Base-by-base conservation (phyloP, 495 filamentous ascomycete species). In the Lophium mytilinum region DNA sequence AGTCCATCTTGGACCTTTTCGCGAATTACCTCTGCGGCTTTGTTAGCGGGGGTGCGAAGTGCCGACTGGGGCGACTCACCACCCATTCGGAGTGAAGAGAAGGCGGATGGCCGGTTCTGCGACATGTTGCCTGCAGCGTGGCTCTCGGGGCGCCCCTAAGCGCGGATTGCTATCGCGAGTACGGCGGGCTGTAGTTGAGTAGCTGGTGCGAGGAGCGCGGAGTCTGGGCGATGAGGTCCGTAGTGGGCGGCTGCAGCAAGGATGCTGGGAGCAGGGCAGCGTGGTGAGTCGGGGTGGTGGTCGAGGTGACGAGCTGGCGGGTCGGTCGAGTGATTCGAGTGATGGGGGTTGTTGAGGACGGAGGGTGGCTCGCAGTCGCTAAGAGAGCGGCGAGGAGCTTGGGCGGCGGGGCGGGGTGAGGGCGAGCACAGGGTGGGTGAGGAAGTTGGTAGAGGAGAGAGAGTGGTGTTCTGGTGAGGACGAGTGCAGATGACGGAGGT, bases 1-100 rank as follows among this genome's bases (percentile, higher is more conserved):
- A 94, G 76, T 66, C 93, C 93, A 81, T 98, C 93, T 75, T 98
- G 93, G 60, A 98, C 93, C 76, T 95, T 97, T 75, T 98, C 93
- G 65, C 91, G 89, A 66, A 98, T 90, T 54, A 97, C 88, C 78
- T 98, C 93, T 98, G 72, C 51, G 58, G 56, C 37, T 43, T 35
- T 46, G 52, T 74, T 67, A 72, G 57, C 50, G 46, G 37, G 35
- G 37, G 24, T 30, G 24, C 34, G 14, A 51, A 21, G 33, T 30
- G 9, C 10, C 46, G 46, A 45, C 21, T 9, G 50, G 8, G 36
- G 55, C 30, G 37, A 18, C 85, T 82, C 76, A 89, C 87, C 87
- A 74, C 87, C 87, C 85, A 90, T 89, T 72, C 87, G 81, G 75
- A 91, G 74, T 66, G 79, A 83, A 60, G 83, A 81, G 72, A 90